Evolutionary conservation across 805 yeast species (phyloP).

Genomic region (Pichia scutulata): DNA sequence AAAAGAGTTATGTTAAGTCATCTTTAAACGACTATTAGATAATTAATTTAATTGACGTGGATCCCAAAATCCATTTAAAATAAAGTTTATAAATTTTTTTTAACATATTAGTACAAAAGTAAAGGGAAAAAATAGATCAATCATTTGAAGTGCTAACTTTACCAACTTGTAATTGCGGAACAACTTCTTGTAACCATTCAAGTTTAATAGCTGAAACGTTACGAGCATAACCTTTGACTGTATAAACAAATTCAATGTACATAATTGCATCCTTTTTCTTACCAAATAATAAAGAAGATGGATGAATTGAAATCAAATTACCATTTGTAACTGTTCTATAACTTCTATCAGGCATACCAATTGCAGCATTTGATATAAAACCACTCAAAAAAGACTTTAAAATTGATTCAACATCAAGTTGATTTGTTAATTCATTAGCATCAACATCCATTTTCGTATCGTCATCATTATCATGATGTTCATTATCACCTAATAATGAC

Average conservation of each 20-base stretch:
- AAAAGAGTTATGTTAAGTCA: constrained; percentile 15
- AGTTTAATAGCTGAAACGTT: constrained; percentile 75
- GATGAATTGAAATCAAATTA: constrained; percentile 82
- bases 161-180: constrained; percentile 55
- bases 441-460: constrained; percentile 15
- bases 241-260: constrained; percentile 91
- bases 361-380: constrained; percentile 79
- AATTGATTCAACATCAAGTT: constrained; percentile 46
- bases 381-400: constrained; percentile 80
- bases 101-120: not conserved
- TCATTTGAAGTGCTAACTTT: constrained; percentile 16
- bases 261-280: constrained; percentile 75
- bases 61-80: not conserved
- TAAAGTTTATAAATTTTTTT: not conserved
- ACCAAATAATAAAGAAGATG: constrained; percentile 84
- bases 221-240: constrained; percentile 89
- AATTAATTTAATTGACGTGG: constrained; percentile 2
- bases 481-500: constrained; percentile 34
- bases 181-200: constrained; percentile 79
- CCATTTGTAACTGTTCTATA: constrained; percentile 81
- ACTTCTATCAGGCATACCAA: constrained; percentile 91
- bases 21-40: constrained; percentile 11
- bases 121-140: not conserved
- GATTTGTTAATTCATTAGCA: constrained; percentile 1
- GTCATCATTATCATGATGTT: constrained; percentile 19